Evolutionary conservation across 352 stramenopile species (phyloP).

Genomic region (Hyaloperonospora arabidopsidis): DNA sequence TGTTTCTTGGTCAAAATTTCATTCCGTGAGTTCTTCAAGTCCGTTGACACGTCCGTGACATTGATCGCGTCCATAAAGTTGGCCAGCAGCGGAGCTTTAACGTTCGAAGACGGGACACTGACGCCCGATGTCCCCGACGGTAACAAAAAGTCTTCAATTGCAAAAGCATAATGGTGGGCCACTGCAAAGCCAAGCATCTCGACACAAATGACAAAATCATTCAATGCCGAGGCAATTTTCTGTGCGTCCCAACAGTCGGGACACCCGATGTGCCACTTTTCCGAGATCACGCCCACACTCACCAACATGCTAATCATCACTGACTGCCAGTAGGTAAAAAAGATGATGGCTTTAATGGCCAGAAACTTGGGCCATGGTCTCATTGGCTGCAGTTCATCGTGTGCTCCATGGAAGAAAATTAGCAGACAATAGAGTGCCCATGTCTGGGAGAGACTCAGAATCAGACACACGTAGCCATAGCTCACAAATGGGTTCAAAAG

Average conservation of each 20-base stretch:
- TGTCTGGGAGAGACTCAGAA: slow-evolving; percentile 85
- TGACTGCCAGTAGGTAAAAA: slow-evolving; percentile 93
- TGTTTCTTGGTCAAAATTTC: slow-evolving; percentile 88
- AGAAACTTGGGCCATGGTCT: slow-evolving; percentile 90
- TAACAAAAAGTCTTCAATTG: slow-evolving; percentile 84
- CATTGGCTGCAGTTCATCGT: slow-evolving; percentile 85
- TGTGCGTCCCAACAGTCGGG: slow-evolving; percentile 76
- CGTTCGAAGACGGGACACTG: slow-evolving; percentile 56
- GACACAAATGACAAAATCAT: slow-evolving; percentile 92
- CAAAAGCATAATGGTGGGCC: slow-evolving; percentile 89
- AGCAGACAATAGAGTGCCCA: slow-evolving; percentile 92
- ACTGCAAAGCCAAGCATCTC: slow-evolving; percentile 92
- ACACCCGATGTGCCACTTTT: slow-evolving; percentile 78
- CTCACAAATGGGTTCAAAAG: slow-evolving; percentile 78
- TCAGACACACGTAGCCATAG: slow-evolving; percentile 86
- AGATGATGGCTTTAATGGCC: slow-evolving; percentile 91
- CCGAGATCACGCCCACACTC: slow-evolving; percentile 79
- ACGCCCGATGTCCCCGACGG: slow-evolving; percentile 21
- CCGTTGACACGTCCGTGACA: slow-evolving; percentile 80
- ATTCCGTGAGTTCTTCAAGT: slow-evolving; percentile 78
- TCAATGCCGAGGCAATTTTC: slow-evolving; percentile 85
- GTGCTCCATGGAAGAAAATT: slow-evolving; percentile 89
- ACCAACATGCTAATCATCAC: slow-evolving; percentile 87
- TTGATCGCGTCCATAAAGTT: slow-evolving; percentile 89
- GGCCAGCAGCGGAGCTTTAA: slow-evolving; percentile 76